phyloP scores from a whole-genome alignment of 306 rosid species.

The Trifolium dubium region DNA sequence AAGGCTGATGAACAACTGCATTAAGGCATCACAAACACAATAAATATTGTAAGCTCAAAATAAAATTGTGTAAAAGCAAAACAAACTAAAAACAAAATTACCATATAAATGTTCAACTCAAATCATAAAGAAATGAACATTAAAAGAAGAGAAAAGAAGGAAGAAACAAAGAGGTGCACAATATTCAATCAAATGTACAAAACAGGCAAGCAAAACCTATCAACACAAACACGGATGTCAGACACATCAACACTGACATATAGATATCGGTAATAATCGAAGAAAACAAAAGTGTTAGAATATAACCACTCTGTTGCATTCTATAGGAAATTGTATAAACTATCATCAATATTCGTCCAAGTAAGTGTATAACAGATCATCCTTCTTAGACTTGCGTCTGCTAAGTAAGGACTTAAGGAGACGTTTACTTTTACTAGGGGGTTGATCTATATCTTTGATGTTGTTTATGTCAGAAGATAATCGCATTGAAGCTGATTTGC shows the following conservation, averaged over 20 bases:
- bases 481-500: slow-evolving; percentile 91
- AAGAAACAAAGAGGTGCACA: slow-evolving; percentile 11
- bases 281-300: not conserved
- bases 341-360: slow-evolving; percentile 82
- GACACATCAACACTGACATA: not conserved
- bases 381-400: slow-evolving; percentile 96
- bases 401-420: slow-evolving; percentile 92
- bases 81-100: not conserved
- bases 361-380: slow-evolving; percentile 80
- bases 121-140: slow-evolving; percentile 26
- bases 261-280: not conserved
- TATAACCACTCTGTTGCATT: slow-evolving; percentile 23
- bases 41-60: slow-evolving; percentile 24
- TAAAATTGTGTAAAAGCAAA: not conserved
- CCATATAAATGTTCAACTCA: slow-evolving; percentile 29
- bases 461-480: slow-evolving; percentile 72
- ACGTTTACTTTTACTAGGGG: slow-evolving; percentile 92
- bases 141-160: not conserved
- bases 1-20: slow-evolving; percentile 27
- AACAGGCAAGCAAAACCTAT: slow-evolving; percentile 44
- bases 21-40: slow-evolving; percentile 27
- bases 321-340: slow-evolving; percentile 12
- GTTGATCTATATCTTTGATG: slow-evolving; percentile 68
- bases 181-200: slow-evolving; percentile 37
- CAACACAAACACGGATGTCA: not conserved